These are phyloP conservation scores for Moniliophthora roreri DNA, from an alignment of 1,284 basidiomycete genomes.

Conservation along the genomic window DNA sequence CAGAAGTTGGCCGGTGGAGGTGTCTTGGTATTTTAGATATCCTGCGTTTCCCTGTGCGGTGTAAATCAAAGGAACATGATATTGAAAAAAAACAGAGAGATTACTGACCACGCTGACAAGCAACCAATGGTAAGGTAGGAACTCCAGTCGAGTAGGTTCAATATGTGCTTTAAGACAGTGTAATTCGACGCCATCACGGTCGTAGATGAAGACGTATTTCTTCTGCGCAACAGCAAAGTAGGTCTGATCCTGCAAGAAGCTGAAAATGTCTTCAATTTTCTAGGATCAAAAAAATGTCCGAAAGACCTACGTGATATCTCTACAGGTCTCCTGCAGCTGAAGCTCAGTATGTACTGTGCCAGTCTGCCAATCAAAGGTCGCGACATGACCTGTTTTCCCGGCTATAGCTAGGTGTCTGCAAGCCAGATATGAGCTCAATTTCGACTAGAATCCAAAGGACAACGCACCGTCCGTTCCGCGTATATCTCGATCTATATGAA, in stretches of 20 bases:
- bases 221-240: conserved; percentile 96
- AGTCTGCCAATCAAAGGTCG: conserved; percentile 94
- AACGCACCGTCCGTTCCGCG: conserved; percentile 84
- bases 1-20: conserved; percentile 88
- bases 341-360: conserved; percentile 88
- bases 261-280: conserved; percentile 26
- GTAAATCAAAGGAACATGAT: conserved; percentile 2
- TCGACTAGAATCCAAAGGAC: conserved; percentile 6
- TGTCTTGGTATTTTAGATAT: conserved; percentile 96
- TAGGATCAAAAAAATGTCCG: conserved; percentile 2
- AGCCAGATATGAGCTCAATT: not conserved
- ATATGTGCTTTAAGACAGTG: conserved; percentile 85
- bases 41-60: conserved; percentile 76
- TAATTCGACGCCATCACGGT: conserved; percentile 91
- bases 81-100: conserved; percentile 1
- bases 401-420: conserved; percentile 81
- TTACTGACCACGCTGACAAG: conserved; percentile 77
- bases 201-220: conserved; percentile 96
- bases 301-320: conserved; percentile 81
- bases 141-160: conserved; percentile 90
- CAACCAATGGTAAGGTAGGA: conserved; percentile 95
- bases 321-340: conserved; percentile 85
- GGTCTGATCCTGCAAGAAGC: conserved; percentile 91
- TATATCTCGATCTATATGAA: conserved; percentile 81
- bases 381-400: conserved; percentile 85